phyloP scores from a whole-genome alignment of 371 early-diverging fungal genomes.

The Mortierella sp. region DNA sequence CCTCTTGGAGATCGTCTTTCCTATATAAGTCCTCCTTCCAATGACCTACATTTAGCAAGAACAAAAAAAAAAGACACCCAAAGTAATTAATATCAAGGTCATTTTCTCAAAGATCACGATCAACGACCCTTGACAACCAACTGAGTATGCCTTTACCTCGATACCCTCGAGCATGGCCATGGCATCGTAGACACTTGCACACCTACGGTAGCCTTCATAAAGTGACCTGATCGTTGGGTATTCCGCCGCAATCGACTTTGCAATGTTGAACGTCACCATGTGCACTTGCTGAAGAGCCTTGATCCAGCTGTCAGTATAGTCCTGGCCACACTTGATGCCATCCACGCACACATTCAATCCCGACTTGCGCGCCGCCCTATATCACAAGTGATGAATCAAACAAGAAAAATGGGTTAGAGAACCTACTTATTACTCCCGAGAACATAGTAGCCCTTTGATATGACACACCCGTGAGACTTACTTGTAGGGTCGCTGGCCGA shows the following conservation, averaged over 20 bases:
- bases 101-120: too few relatives aligned
- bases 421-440: not conserved
- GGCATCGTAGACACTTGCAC: constrained; percentile 35
- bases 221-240: constrained; percentile 72
- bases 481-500: constrained; percentile 72
- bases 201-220: constrained; percentile 63
- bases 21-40: constrained; percentile 51
- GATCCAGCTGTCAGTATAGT: constrained; percentile 69
- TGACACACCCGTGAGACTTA: constrained; percentile 57
- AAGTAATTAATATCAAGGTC: too few relatives aligned
- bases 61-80: not conserved
- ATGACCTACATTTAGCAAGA: not conserved
- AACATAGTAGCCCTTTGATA: too few relatives aligned
- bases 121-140: too few relatives aligned
- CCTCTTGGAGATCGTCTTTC: constrained; percentile 66
- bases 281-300: constrained; percentile 78
- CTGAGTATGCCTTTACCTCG: too few relatives aligned
- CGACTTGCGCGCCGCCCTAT: constrained; percentile 39
- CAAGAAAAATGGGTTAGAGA: not conserved
- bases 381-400: too few relatives aligned
- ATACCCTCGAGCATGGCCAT: constrained; percentile 66
- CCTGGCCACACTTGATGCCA: constrained; percentile 64
- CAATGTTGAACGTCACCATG: constrained; percentile 68
- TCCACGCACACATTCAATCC: constrained; percentile 57
- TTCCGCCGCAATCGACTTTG: constrained; percentile 64